Evolutionary conservation across 805 yeast species (phyloP).

Genomic region (Myxozyma nipponensis): DNA sequence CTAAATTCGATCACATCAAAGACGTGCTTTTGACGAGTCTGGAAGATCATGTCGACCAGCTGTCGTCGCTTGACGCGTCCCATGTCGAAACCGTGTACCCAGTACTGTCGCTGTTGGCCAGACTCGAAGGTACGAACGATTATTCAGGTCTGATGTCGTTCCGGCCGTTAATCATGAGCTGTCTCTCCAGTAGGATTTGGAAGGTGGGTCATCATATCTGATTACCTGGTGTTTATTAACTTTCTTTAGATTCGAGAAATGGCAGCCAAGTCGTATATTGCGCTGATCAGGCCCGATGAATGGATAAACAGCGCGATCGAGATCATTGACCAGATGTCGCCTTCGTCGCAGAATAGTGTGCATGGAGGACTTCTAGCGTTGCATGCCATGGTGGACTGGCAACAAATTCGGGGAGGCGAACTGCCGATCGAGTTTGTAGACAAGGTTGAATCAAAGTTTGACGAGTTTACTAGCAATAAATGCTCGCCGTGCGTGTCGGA

Average conservation of each 20-base stretch:
- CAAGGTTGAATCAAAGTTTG: conserved; percentile 5
- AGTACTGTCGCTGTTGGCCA: conserved; percentile 64
- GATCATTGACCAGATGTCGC: conserved; percentile 32
- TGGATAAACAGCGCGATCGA: conserved; percentile 34
- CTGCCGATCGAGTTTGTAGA: conserved; percentile 1
- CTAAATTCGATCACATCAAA: conserved; percentile 54
- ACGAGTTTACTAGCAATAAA: conserved; percentile 1
- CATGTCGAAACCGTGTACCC: conserved; percentile 67
- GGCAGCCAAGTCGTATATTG: conserved; percentile 68
- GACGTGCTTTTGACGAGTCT: conserved; percentile 43
- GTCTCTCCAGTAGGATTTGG: conserved; percentile 62
- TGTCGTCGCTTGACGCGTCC: conserved; percentile 21
- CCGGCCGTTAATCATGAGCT: conserved; percentile 44
- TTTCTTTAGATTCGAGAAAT: conserved; percentile 57
- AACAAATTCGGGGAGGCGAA: background rate
- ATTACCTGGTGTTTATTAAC: background rate
- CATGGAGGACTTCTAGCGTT: conserved; percentile 63
- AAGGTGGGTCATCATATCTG: conserved; percentile 40
- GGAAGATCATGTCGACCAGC: conserved; percentile 27
- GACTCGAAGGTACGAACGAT: conserved; percentile 60
- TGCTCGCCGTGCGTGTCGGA: conserved; percentile 8
- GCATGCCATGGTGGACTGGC: conserved; percentile 23
- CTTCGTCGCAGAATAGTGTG: conserved; percentile 42
- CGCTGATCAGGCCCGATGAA: conserved; percentile 42
- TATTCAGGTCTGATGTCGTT: conserved; percentile 53